Evolutionary conservation across 1,284 basidiomycete genomes (phyloP).

Genomic region (Salmacisia buchloeana): DNA sequence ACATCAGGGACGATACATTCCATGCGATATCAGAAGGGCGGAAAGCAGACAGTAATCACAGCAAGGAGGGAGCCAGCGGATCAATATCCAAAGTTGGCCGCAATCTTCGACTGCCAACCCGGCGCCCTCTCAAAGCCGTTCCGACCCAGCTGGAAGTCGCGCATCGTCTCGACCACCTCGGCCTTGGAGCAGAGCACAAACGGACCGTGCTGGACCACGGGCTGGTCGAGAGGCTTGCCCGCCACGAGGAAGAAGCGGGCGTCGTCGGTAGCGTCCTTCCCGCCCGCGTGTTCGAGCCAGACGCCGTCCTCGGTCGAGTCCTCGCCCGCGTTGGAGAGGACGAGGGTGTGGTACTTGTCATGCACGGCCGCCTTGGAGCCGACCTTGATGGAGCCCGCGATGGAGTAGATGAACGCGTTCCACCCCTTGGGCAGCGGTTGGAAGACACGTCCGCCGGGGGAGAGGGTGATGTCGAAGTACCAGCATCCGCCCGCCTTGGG

Average conservation of each 20-base stretch:
- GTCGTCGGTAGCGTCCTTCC: slow-evolving; percentile 13
- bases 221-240: slow-evolving; percentile 82
- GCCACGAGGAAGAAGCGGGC: slow-evolving; percentile 57
- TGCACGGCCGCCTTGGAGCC: slow-evolving; percentile 55
- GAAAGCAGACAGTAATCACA: not conserved
- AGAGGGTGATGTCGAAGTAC: slow-evolving; percentile 78
- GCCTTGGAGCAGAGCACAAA: slow-evolving; percentile 71
- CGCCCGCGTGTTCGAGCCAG: slow-evolving; percentile 54
- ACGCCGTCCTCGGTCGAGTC: slow-evolving; percentile 59
- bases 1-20: not conserved
- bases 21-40: not conserved
- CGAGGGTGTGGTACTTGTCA: slow-evolving; percentile 69
- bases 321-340: slow-evolving; percentile 58
- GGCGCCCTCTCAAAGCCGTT: slow-evolving; percentile 91
- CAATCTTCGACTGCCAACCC: slow-evolving; percentile 76
- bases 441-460: slow-evolving; percentile 65
- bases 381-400: slow-evolving; percentile 61
- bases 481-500: slow-evolving; percentile 74
- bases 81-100: not conserved
- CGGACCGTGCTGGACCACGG: slow-evolving; percentile 78
- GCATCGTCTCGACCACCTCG: slow-evolving; percentile 74
- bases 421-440: slow-evolving; percentile 67
- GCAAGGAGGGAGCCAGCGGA: not conserved
- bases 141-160: slow-evolving; percentile 70
- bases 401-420: slow-evolving; percentile 51